Evolutionary conservation across 768 basidiomycete species (phyloP).

Genomic region (Sporobolomyces pararoseus): DNA sequence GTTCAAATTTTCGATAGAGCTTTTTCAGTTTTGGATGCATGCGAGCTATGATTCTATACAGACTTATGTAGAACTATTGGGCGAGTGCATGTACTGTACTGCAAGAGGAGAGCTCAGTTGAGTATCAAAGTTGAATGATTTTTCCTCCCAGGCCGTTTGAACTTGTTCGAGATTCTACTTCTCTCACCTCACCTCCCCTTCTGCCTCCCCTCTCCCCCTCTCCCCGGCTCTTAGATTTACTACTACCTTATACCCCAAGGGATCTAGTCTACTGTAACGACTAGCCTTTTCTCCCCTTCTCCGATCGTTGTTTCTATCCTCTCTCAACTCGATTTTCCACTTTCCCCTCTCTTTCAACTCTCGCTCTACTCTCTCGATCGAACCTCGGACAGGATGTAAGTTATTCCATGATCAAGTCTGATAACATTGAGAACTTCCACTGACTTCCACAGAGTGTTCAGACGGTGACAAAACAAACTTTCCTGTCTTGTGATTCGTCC

Average conservation of each 20-base stretch:
- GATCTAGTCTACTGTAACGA: background rate
- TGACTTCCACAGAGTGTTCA: background rate
- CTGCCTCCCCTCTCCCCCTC: background rate
- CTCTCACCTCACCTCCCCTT: background rate
- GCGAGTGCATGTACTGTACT: background rate
- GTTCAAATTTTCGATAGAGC: no score
- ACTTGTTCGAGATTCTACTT: no score
- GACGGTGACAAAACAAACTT: background rate
- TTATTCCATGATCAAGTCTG: no score
- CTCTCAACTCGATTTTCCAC: background rate
- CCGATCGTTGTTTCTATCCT: background rate
- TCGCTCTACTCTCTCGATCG: background rate
- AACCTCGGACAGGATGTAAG: background rate
- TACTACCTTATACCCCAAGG: background rate
- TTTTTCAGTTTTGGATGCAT: no score
- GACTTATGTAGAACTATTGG: no score
- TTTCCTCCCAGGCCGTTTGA: background rate
- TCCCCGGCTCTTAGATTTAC: no score
- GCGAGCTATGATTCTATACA: background rate
- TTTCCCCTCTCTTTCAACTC: background rate
- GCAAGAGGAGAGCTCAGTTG: background rate
- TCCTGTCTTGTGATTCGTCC: constrained; percentile 6
- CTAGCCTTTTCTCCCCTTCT: background rate
- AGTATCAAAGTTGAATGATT: background rate
- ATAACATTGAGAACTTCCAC: no score